Evolutionary conservation across 768 basidiomycete genomes (phyloP).

Genomic region (Boletus rex-veris): DNA sequence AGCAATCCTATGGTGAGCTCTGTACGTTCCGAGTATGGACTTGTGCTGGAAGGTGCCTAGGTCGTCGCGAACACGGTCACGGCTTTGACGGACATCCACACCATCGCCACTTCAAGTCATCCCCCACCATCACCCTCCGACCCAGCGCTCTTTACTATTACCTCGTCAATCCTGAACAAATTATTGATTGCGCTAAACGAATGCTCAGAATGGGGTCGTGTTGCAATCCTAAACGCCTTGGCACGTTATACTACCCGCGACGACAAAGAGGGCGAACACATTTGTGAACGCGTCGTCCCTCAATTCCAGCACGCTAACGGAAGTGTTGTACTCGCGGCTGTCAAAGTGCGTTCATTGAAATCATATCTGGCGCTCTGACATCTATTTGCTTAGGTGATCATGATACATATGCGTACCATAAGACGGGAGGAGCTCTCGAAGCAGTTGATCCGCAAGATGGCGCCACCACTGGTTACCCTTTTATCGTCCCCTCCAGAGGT

Average conservation of each 20-base stretch:
- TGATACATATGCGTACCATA: constrained; percentile 92
- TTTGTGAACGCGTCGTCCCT: constrained; percentile 96
- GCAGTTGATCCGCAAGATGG: constrained; percentile 92
- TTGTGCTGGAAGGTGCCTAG: constrained; percentile 38
- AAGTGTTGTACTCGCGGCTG: constrained; percentile 92
- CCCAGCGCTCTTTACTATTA: constrained; percentile 75
- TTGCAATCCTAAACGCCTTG: constrained; percentile 85
- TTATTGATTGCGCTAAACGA: constrained; percentile 94
- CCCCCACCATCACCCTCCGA: constrained; percentile 54
- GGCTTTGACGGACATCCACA: constrained; percentile 90
- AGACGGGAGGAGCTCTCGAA: constrained; percentile 79
- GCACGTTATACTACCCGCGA: constrained; percentile 80
- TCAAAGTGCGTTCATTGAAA: constrained; percentile 60
- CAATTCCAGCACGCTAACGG: constrained; percentile 98
- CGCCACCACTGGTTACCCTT: constrained; percentile 91
- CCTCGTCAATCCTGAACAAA: constrained; percentile 78
- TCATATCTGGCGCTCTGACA: neutral
- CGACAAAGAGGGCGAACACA: constrained; percentile 96
- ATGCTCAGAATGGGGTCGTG: constrained; percentile 98
- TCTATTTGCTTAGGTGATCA: constrained; percentile 65
- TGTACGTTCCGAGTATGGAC: neutral
- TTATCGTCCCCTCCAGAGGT: constrained; percentile 96
- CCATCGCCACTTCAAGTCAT: constrained; percentile 52
- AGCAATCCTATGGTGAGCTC: constrained; percentile 91
- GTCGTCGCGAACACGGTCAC: constrained; percentile 97